These are phyloP conservation scores for Moringa oleifera DNA, from an alignment of 345 rosid genomes.

Conservation along the genomic window DNA sequence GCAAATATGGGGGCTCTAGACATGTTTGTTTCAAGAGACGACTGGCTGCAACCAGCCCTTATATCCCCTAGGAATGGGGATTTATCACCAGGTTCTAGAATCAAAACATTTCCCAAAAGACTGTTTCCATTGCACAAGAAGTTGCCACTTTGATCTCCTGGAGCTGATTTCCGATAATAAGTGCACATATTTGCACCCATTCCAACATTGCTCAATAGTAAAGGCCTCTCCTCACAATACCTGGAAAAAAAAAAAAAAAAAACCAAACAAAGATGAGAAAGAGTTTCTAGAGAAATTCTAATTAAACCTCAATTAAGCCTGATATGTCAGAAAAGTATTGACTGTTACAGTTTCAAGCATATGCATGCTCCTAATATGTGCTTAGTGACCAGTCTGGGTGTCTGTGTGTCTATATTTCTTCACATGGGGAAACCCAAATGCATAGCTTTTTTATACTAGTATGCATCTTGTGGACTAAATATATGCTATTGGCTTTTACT, in stretches of 20 bases:
- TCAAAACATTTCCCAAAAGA: conserved; percentile 62
- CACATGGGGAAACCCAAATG: no score
- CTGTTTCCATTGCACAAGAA: conserved; percentile 46
- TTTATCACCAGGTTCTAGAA: conserved; percentile 79
- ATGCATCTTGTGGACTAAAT: neutral
- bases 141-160: conserved; percentile 66
- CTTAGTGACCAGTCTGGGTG: no score
- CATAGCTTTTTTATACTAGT: no score
- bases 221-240: conserved; percentile 96
- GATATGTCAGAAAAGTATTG: no score
- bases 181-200: conserved; percentile 97
- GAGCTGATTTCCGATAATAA: conserved; percentile 78
- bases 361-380: no score
- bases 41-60: conserved; percentile 71
- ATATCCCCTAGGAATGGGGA: conserved; percentile 98
- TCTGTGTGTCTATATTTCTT: no score
- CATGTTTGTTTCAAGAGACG: conserved; percentile 92
- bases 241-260: conserved; percentile 41
- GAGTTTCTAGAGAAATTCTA: no score
- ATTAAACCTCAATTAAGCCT: no score
- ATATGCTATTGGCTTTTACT: neutral
- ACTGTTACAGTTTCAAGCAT: no score
- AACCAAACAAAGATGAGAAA: conserved; percentile 7
- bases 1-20: conserved; percentile 84
- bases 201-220: conserved; percentile 78